Percentiles rank a stretch among this genome's conserved stretches.
phyloP scores from a whole-genome alignment of 164 flowering plant species.

The Vitis rotundifolia region DNA sequence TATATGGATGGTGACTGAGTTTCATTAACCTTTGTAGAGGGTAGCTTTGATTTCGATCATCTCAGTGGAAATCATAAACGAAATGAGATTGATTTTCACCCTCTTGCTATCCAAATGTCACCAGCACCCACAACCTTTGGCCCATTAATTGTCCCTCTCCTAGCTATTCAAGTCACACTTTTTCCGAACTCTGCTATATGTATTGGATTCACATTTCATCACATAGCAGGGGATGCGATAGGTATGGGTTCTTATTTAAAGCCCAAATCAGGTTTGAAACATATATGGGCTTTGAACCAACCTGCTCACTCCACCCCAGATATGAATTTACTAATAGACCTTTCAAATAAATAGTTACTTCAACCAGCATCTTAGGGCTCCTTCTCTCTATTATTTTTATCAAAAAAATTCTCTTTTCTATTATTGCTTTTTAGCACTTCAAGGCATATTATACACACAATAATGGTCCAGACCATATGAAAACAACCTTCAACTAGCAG shows the following conservation, averaged over 20 bases:
- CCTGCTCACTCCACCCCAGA: too few relatives aligned
- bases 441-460: too few relatives aligned
- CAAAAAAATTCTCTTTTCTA: too few relatives aligned
- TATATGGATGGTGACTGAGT: slow-evolving; percentile 17
- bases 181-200: slow-evolving; percentile 24
- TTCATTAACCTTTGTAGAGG: slow-evolving; percentile 22
- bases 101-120: slow-evolving; percentile 11
- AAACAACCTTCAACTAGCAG: too few relatives aligned
- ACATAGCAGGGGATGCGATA: slow-evolving; percentile 23
- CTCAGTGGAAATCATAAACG: slow-evolving; percentile 2
- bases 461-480: too few relatives aligned
- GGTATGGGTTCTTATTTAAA: not conserved
- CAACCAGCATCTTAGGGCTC: too few relatives aligned
- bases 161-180: slow-evolving; percentile 29
- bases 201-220: slow-evolving; percentile 23
- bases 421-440: too few relatives aligned
- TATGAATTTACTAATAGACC: too few relatives aligned
- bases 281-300: slow-evolving; percentile 25
- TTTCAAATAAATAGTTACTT: too few relatives aligned
- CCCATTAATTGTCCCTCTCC: not conserved
- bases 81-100: slow-evolving; percentile 14
- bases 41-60: slow-evolving; percentile 8
- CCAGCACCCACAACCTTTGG: not conserved
- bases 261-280: slow-evolving; percentile 4
- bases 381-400: too few relatives aligned